Evolutionary conservation across 768 basidiomycete genomes (phyloP), one percentile per base, ranked within the genome.

Genomic region (Multifurca ochricompacta): DNA sequence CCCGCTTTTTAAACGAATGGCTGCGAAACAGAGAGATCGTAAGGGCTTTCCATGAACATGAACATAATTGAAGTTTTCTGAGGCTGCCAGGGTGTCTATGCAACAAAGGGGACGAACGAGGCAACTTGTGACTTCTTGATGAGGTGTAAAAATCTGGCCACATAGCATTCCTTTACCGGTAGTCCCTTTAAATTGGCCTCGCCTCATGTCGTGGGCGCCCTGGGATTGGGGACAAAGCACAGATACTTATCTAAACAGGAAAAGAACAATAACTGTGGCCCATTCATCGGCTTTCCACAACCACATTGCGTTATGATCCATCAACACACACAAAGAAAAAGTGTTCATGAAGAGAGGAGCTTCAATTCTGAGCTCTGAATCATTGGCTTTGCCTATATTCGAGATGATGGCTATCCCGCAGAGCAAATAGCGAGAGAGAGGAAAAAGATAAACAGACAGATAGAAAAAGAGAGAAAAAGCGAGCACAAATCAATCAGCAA

Each of bases 131-230:
- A 30, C 39, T 23, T 19, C 34, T 48, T 40, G 53, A 42, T 43
- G 25, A 16, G 6, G 16, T 10, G n/a, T n/a, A n/a, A n/a, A n/a
- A n/a, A 7, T 28, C 41, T 25, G 23, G 43, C 48, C 48, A 44
- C 41, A 44, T 30, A 25, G 40, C n/a, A 37, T 51, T 10, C 54
- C 48, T 39, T 56, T 50, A 37, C 19, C 14, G 54, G 54, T 32
- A 51, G 30, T 56, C 54, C 54, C 54, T 56, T 56, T 56, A 43
- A 56, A n/a, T 27, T n/a, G 18, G 10, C 36, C 30, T 18, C 42
- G 48, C 50, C 25, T 49, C 3, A 8, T 13, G 11, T 3, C 3
- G 48, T 31, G 42, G 42, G 28, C n/a, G 30, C 41, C 36, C 36
- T 45, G 27, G 43, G 23, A 27, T 16, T n/a, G n/a, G n/a, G n/a